Conservation (phyloP, 805 yeast genomes). For the Starmerella stigmatis region DNA sequence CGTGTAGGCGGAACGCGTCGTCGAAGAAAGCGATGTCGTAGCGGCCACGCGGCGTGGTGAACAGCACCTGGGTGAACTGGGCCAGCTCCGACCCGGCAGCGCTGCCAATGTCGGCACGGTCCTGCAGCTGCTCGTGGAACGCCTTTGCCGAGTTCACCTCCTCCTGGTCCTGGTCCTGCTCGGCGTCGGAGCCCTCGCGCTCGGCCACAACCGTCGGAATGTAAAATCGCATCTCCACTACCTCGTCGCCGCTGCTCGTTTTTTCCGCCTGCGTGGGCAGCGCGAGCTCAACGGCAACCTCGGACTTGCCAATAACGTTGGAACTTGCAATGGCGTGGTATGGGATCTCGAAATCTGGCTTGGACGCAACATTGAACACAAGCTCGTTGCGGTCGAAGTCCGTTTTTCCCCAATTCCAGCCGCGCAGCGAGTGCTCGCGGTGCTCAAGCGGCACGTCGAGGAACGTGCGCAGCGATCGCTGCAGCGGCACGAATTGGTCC, state of each 20-base stretch:
- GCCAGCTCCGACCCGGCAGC: constrained; percentile 92
- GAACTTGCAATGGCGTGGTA: constrained; percentile 70
- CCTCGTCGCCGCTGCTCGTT: constrained; percentile 76
- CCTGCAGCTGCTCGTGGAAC: constrained; percentile 84
- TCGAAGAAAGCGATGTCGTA: constrained; percentile 93
- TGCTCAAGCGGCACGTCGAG: constrained; percentile 66
- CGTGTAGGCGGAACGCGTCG: constrained; percentile 77
- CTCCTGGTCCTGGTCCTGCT: constrained; percentile 31
- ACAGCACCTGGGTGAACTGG: constrained; percentile 78
- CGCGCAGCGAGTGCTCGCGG: constrained; percentile 85
- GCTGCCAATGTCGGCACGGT: constrained; percentile 87
- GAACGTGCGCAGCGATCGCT: constrained; percentile 70
- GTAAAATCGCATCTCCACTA: constrained; percentile 88
- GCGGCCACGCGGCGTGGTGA: constrained; percentile 97
- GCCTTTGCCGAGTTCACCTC: constrained; percentile 64
- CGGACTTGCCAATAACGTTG: constrained; percentile 82
- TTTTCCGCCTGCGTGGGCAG: constrained; percentile 40
- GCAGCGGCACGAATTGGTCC: constrained; percentile 66
- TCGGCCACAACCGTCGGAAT: constrained; percentile 70
- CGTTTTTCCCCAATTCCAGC: constrained; percentile 98
- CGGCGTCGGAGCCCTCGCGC: constrained; percentile 33
- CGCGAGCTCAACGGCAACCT: constrained; percentile 81
- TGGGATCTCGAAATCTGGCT: constrained; percentile 87
- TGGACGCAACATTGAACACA: constrained; percentile 71
- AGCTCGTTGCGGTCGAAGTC: constrained; percentile 88